These are phyloP conservation scores for Trametes maxima DNA, from an alignment of 768 basidiomycete genomes.

Conservation along the genomic window DNA sequence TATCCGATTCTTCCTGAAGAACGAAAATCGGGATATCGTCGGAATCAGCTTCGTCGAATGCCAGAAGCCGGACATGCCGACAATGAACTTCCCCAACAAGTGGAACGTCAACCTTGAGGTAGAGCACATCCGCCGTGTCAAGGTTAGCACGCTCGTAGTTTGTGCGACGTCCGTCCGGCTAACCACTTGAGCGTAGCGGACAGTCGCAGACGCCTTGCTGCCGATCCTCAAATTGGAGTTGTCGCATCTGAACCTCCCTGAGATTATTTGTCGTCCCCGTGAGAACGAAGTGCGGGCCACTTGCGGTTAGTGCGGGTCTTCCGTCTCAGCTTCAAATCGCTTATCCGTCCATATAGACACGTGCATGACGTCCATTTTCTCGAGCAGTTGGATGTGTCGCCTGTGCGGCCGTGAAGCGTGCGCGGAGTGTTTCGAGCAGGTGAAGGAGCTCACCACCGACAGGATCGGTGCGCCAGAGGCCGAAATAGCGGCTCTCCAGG, in stretches of 20 bases:
- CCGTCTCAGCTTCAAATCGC: conserved; percentile 4
- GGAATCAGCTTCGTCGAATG: conserved; percentile 73
- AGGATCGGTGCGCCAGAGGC: conserved; percentile 48
- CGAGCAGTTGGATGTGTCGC: conserved; percentile 89
- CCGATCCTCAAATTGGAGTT: conserved; percentile 68
- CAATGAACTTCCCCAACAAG: conserved; percentile 60
- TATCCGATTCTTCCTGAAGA: conserved; percentile 78
- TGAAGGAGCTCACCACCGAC: conserved; percentile 63
- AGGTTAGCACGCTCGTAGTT: conserved; percentile 46
- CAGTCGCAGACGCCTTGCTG: conserved; percentile 68
- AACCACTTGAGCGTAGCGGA: conserved; percentile 44
- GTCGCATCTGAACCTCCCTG: conserved; percentile 54
- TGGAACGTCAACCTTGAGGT: conserved; percentile 66
- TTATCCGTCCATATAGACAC: conserved; percentile 61
- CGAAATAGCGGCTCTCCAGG: conserved; percentile 52
- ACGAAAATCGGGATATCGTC: conserved; percentile 56
- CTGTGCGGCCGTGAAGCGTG: conserved; percentile 90
- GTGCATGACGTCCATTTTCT: conserved; percentile 92
- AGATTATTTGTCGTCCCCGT: conserved; percentile 70
- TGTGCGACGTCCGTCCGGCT: neutral
- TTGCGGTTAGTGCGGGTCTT: conserved; percentile 59
- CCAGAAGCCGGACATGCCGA: conserved; percentile 56
- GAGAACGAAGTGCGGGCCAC: conserved; percentile 85
- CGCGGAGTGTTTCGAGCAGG: conserved; percentile 75
- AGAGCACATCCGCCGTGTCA: conserved; percentile 56